Evolutionary conservation across 768 basidiomycete genomes (phyloP).

Genomic region (Phylloporus rhodoxanthus): DNA sequence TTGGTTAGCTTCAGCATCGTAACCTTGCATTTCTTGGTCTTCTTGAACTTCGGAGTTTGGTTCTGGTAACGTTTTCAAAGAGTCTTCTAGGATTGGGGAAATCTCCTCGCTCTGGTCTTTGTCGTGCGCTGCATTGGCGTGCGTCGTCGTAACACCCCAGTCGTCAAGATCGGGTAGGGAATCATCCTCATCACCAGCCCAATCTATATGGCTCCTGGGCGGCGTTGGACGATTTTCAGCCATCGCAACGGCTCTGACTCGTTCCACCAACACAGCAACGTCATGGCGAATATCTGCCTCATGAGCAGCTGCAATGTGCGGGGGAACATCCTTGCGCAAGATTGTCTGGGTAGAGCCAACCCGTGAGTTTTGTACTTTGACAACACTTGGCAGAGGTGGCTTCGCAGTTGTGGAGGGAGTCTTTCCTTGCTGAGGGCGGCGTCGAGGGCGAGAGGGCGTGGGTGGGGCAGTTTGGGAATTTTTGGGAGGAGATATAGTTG

Average conservation of each 20-base stretch:
- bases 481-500: slow-evolving; percentile 20
- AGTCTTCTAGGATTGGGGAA: slow-evolving; percentile 63
- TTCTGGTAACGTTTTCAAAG: slow-evolving; percentile 56
- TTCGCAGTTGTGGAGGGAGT: slow-evolving; percentile 13
- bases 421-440: slow-evolving; percentile 41
- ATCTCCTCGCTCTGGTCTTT: slow-evolving; percentile 40
- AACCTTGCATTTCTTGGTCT: slow-evolving; percentile 19
- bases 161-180: slow-evolving; percentile 79
- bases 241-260: slow-evolving; percentile 69
- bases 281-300: slow-evolving; percentile 50
- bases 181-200: slow-evolving; percentile 83
- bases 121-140: slow-evolving; percentile 23
- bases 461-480: slow-evolving; percentile 21
- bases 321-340: slow-evolving; percentile 51
- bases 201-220: slow-evolving; percentile 78
- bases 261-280: slow-evolving; percentile 75
- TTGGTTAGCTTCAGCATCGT: slow-evolving; percentile 7
- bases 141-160: slow-evolving; percentile 63
- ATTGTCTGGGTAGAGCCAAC: slow-evolving; percentile 23
- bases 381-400: slow-evolving; percentile 14
- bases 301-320: slow-evolving; percentile 41
- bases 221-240: slow-evolving; percentile 59
- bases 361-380: slow-evolving; percentile 33
- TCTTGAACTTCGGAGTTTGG: slow-evolving; percentile 27
- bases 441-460: slow-evolving; percentile 41